Evolutionary conservation across 169 alveolate species (phyloP).

Genomic region (Eimeria maxima): DNA sequence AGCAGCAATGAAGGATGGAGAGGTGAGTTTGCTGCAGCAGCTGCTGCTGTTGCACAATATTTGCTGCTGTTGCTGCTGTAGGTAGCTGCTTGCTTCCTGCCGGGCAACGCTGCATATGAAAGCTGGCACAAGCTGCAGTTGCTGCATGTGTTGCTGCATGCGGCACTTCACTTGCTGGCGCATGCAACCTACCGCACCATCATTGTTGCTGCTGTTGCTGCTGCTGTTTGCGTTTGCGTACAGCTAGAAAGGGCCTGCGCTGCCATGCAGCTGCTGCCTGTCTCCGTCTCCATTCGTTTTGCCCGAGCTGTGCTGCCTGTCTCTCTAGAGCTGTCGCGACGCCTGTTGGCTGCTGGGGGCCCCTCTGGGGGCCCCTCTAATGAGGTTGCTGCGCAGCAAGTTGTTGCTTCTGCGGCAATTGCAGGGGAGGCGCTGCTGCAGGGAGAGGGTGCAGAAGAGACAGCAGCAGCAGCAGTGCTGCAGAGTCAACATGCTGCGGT

Average conservation of each 20-base stretch:
- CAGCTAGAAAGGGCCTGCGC: constrained; percentile 50
- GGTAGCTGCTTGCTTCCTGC: neutral
- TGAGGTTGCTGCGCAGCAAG: neutral
- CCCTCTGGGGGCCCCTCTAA: neutral
- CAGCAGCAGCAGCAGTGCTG: constrained; percentile 23
- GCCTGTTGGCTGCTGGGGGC: neutral
- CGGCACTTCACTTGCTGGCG: neutral
- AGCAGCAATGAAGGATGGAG: constrained; percentile 38
- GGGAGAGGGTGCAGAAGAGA: neutral
- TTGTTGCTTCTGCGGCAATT: neutral
- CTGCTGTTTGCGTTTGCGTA: neutral
- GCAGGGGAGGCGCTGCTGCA: constrained; percentile 39
- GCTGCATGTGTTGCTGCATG: neutral
- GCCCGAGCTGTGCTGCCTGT: constrained; percentile 26
- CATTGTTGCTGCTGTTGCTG: neutral
- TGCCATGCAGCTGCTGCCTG: constrained; percentile 25
- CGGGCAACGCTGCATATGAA: neutral
- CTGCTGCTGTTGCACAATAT: neutral
- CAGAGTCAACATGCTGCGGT: neutral
- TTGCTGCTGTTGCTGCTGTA: neutral
- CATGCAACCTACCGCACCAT: neutral
- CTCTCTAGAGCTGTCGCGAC: constrained; percentile 30
- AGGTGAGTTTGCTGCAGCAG: constrained; percentile 9
- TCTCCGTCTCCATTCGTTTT: neutral
- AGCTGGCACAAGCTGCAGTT: neutral